Evolutionary conservation across 345 rosid genomes (phyloP).

Genomic region (Geranium rotundifolium): DNA sequence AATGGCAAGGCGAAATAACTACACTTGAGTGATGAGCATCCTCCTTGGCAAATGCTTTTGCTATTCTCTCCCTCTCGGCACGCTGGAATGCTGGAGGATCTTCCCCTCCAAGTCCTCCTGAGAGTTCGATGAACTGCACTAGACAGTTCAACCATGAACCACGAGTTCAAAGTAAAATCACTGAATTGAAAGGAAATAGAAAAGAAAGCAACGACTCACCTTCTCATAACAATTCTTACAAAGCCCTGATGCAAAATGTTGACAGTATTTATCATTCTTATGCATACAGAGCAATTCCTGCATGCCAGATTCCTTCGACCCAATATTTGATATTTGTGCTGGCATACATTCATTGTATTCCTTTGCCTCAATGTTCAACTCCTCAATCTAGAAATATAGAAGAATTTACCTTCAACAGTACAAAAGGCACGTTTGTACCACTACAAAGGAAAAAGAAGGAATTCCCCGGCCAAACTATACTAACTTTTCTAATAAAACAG

Average conservation of each 20-base stretch:
- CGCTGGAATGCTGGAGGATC: conserved; percentile 90
- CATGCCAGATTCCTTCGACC: conserved; percentile 13
- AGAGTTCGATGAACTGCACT: conserved; percentile 45
- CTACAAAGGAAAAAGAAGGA: no score
- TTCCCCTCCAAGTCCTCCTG: conserved; percentile 79
- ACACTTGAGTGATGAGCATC: conserved; percentile 20
- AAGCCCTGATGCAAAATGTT: conserved; percentile 42
- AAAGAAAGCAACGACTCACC: conserved; percentile 27
- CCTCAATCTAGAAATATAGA: conserved; percentile 47
- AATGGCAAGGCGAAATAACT: conserved; percentile 10
- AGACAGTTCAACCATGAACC: conserved; percentile 7
- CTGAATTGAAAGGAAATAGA: background rate
- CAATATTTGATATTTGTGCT: conserved; percentile 17
- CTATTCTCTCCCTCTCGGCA: conserved; percentile 61
- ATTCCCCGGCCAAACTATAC: no score
- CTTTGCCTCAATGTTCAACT: conserved; percentile 46
- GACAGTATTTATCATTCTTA: conserved; percentile 30
- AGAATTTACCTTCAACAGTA: background rate
- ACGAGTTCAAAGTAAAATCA: conserved; percentile 6
- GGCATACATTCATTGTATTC: conserved; percentile 27
- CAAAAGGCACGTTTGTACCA: background rate
- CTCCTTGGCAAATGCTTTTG: conserved; percentile 28
- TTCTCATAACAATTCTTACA: conserved; percentile 57
- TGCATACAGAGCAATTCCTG: conserved; percentile 55
- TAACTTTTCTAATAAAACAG: no score